Base-by-base conservation (phyloP, 176 grass and related monocot genomes). In the Phoenix roebelenii region DNA sequence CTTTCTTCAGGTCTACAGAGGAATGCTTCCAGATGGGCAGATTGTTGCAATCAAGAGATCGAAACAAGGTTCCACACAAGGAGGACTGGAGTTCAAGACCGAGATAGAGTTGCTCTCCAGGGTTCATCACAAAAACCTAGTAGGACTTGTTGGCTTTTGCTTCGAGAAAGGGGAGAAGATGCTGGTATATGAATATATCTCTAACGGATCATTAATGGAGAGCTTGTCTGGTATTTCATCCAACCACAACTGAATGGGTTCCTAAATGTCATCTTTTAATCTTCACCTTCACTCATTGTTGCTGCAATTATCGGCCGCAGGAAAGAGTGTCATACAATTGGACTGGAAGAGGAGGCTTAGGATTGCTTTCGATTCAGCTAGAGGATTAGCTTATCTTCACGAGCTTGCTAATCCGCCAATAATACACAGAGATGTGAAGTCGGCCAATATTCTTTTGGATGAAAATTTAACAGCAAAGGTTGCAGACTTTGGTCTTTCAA, bases 341-440 rank as follows among this genome's bases (percentile, higher is more conserved):
- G 81, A 85, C 75, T 91, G 93, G 87, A 67, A 61, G 22, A 88
- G 48, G 69, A 83, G 93, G 60, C 72, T 97, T 24, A 69, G 67
- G 57, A 80, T 88, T 67, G 87, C 87, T 65, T 66, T 88, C 26
- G 93, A 82, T 76, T 87, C 87, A 65, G 93, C 87, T 23, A 83
- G 60, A 83, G 87, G 93, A 30, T 72, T 97, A 54, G 80, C 93
- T 52, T 97, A 97, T 70, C 83, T 97, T 30, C 93, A 97, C 74
- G 93, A 97, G 14, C 93, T 91, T 78, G 93, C 93, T 25, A 76
- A 80, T 80, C 87, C 93, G 28, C 87, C 87, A 25, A 97, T 97
- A 61, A 88, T 97, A 68, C 93, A 91, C 52, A 85, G 90, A 76
- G 90, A 95, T 71, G 74, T 95, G 9, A 95, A 95, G 68, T 89